Conservation (phyloP, 306 rosid genomes). For the Rubus idaeus region DNA sequence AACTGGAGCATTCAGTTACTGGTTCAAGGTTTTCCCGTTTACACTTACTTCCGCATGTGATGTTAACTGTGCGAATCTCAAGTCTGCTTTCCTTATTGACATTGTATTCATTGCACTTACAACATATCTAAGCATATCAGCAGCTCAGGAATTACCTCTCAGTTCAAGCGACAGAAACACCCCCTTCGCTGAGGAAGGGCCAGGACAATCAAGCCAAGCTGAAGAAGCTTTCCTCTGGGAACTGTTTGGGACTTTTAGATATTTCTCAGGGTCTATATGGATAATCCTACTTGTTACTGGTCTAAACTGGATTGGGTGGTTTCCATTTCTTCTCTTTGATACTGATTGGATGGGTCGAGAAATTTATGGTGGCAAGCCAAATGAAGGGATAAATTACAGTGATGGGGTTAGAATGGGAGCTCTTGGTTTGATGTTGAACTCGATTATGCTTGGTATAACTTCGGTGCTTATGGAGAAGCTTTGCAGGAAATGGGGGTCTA, state of each 20-base stretch:
- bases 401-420: slow-evolving; percentile 94
- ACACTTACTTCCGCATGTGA: slow-evolving; percentile 66
- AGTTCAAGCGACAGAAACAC: slow-evolving; percentile 34
- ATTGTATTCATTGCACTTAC: slow-evolving; percentile 61
- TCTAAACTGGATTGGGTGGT: slow-evolving; percentile 93
- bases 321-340: slow-evolving; percentile 87
- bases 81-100: slow-evolving; percentile 83
- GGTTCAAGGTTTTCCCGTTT: slow-evolving; percentile 76
- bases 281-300: slow-evolving; percentile 69
- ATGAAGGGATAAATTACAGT: slow-evolving; percentile 65
- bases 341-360: slow-evolving; percentile 99
- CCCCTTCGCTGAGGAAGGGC: slow-evolving; percentile 41
- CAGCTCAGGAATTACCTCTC: slow-evolving; percentile 73
- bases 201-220: slow-evolving; percentile 52
- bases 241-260: slow-evolving; percentile 79
- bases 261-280: slow-evolving; percentile 75
- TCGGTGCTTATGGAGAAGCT: slow-evolving; percentile 87
- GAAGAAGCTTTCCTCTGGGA: slow-evolving; percentile 93
- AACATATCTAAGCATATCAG: slow-evolving; percentile 60
- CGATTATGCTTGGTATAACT: slow-evolving; percentile 86
- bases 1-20: slow-evolving; percentile 82
- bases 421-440: slow-evolving; percentile 83
- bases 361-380: slow-evolving; percentile 94
- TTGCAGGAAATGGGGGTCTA: slow-evolving; percentile 83
- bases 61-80: slow-evolving; percentile 89